phyloP scores from a whole-genome alignment of 2,329 filamentous ascomycete species.

The Fusarium torulosum region DNA sequence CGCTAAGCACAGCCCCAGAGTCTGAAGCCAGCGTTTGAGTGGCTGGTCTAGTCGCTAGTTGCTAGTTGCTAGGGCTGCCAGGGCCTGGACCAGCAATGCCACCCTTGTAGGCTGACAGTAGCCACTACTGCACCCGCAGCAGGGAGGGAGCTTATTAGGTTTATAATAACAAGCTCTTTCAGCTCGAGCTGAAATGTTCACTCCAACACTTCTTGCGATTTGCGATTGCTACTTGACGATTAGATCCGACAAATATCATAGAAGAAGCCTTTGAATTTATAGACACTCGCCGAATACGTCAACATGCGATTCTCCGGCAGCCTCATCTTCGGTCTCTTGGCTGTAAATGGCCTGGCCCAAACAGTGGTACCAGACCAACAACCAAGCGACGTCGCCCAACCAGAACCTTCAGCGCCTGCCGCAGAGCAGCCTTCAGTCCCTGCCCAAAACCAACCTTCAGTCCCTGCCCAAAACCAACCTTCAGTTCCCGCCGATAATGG shows the following conservation, averaged over 20 bases:
- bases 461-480: constrained; percentile 12
- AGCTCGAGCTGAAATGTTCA: not conserved
- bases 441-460: constrained; percentile 10
- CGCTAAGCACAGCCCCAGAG: constrained; percentile 28
- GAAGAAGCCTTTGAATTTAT: not conserved
- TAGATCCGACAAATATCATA: not conserved
- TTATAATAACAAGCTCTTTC: constrained; percentile 26
- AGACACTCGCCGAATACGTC: not conserved
- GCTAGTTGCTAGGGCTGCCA: constrained; percentile 6
- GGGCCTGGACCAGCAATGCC: constrained; percentile 33
- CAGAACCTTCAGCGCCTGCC: constrained; percentile 28
- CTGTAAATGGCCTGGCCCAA: constrained; percentile 32
- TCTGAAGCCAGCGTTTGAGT: constrained; percentile 11
- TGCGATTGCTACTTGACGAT: not conserved
- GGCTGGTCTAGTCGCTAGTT: constrained; percentile 20
- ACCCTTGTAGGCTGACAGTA: constrained; percentile 27
- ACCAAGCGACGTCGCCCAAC: constrained; percentile 15
- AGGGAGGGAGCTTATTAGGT: constrained; percentile 33
- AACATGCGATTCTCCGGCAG: constrained; percentile 35
- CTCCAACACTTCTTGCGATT: not conserved
- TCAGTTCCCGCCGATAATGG: not conserved
- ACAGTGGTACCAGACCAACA: constrained; percentile 19
- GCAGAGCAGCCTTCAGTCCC: constrained; percentile 22
- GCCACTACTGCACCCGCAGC: too few relatives aligned
- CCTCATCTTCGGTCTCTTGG: constrained; percentile 34